These are phyloP conservation scores for Raphanus raphanistrum DNA, from an alignment of 345 rosid genomes.

Conservation along the genomic window DNA sequence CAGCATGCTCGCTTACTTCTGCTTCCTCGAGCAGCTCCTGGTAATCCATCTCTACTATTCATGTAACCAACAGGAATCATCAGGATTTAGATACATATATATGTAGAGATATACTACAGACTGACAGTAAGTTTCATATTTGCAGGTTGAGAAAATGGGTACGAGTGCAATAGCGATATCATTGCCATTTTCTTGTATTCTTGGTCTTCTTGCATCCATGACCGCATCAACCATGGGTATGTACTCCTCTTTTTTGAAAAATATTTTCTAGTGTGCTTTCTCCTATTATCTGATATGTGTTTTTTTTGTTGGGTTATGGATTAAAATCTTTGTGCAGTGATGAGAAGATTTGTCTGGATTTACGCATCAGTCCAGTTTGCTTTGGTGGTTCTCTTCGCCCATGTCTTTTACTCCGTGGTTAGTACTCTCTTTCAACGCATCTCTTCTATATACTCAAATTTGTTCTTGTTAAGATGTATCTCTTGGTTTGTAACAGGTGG, in stretches of 20 bases:
- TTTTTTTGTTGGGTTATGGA: conserved; percentile 19
- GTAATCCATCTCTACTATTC: conserved; percentile 38
- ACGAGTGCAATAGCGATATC: conserved; percentile 84
- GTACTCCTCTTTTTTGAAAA: conserved; percentile 3
- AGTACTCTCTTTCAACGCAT: conserved; percentile 31
- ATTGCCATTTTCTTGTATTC: conserved; percentile 83
- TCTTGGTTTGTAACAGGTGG: conserved; percentile 45
- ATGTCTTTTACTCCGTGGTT: conserved; percentile 79
- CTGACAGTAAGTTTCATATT: background rate
- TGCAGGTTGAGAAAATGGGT: conserved; percentile 79
- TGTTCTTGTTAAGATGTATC: background rate
- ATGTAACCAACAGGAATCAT: background rate
- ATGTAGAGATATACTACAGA: no score
- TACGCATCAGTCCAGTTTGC: conserved; percentile 83
- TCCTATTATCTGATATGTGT: conserved; percentile 19
- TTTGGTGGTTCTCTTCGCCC: conserved; percentile 81
- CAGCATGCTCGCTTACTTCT: conserved; percentile 93
- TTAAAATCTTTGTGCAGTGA: conserved; percentile 46
- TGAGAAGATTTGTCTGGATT: conserved; percentile 83
- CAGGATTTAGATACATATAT: background rate
- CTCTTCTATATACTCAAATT: conserved; percentile 10
- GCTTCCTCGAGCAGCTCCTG: conserved; percentile 94
- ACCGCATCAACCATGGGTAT: conserved; percentile 92
- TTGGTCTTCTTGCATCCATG: conserved; percentile 86
- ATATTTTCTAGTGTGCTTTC: background rate